Conservation (phyloP, 495 filamentous ascomycete species). For the Podospora appendiculata region DNA sequence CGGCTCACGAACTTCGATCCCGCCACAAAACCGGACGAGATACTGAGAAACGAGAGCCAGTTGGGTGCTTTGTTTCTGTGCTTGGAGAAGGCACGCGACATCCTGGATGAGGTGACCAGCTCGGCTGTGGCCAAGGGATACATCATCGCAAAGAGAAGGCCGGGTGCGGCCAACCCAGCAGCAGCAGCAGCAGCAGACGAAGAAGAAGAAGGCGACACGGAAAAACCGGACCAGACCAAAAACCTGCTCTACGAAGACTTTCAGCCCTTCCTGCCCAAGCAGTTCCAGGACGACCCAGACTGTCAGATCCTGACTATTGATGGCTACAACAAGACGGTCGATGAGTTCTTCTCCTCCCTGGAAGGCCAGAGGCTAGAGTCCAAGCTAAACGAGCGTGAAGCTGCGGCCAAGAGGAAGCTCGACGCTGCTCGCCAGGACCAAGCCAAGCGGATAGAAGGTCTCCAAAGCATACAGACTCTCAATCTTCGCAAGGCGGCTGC, state of each 20-base stretch:
- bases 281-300: conserved; percentile 62
- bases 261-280: conserved; percentile 82
- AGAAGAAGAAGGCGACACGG: neutral
- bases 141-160: conserved; percentile 70
- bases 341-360: conserved; percentile 93
- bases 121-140: conserved; percentile 62
- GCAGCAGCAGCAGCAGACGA: conserved; percentile 32
- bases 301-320: conserved; percentile 65
- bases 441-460: conserved; percentile 67
- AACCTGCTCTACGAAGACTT: conserved; percentile 83
- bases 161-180: conserved; percentile 5
- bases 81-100: conserved; percentile 57
- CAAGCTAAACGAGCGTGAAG: conserved; percentile 69
- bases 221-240: conserved; percentile 31
- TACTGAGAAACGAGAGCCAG: conserved; percentile 57
- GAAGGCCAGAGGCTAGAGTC: conserved; percentile 91
- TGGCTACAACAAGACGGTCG: conserved; percentile 85
- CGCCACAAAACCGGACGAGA: conserved; percentile 53
- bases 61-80: conserved; percentile 55
- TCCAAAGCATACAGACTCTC: conserved; percentile 70
- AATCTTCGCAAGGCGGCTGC: conserved; percentile 85
- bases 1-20: conserved; percentile 59
- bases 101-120: conserved; percentile 54
- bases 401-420: conserved; percentile 71
- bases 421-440: conserved; percentile 77